Evolutionary conservation across 2,329 filamentous ascomycete species (phyloP).

Genomic region (Diaporthe humulicola): DNA sequence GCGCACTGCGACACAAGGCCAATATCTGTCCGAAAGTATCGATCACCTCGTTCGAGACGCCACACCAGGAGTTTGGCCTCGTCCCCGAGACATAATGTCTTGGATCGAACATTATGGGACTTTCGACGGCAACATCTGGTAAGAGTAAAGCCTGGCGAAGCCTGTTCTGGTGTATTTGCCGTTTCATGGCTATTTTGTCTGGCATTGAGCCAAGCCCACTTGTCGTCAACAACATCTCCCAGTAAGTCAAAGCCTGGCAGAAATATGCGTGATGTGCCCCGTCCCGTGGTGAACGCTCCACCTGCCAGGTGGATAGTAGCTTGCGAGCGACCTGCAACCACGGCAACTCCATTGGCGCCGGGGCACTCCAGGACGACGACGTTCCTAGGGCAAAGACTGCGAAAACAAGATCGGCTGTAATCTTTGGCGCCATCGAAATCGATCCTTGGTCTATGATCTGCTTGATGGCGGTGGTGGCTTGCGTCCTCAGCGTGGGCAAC

Average conservation of each 20-base stretch:
- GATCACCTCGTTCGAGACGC: too few species aligned
- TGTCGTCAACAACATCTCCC: not conserved
- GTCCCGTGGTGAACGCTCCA: not conserved
- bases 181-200: not conserved
- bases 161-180: not conserved
- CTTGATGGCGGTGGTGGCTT: not conserved
- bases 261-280: not conserved
- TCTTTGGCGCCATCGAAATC: not conserved
- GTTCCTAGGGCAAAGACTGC: not conserved
- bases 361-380: not conserved
- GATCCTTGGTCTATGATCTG: not conserved
- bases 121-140: not conserved
- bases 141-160: not conserved
- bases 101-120: too few species aligned
- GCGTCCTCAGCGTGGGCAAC: not conserved
- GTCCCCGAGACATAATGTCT: too few species aligned
- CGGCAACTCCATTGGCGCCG: not conserved
- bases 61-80: too few species aligned
- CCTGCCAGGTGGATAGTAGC: not conserved
- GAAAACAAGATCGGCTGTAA: not conserved
- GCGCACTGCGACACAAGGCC: not conserved
- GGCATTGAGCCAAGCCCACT: not conserved
- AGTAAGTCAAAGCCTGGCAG: not conserved
- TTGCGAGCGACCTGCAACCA: not conserved
- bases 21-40: too few species aligned